Conservation (phyloP, 2,329 filamentous ascomycete genomes). For the Pseudopithomyces chartarum region DNA sequence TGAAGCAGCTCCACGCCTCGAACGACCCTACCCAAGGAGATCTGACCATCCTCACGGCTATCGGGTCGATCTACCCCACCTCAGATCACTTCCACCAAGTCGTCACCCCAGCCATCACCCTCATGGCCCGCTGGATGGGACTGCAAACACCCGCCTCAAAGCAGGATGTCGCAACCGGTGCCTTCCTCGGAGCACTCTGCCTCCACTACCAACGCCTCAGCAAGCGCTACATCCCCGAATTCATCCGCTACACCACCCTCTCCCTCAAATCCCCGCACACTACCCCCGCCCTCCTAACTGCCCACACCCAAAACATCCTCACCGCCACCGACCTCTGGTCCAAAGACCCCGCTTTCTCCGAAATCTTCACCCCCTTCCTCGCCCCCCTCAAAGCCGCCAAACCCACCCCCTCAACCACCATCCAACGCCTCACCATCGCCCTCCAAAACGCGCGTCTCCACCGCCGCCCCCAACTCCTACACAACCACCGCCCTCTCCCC, state of each 20-base stretch:
- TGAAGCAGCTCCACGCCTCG: slow-evolving; percentile 61
- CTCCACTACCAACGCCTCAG: slow-evolving; percentile 83
- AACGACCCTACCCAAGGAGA: slow-evolving; percentile 70
- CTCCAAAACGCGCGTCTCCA: slow-evolving; percentile 66
- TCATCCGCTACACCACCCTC: slow-evolving; percentile 80
- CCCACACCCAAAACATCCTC: slow-evolving; percentile 69
- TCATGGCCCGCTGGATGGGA: slow-evolving; percentile 82
- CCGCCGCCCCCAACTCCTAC: slow-evolving; percentile 82
- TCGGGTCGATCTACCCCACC: slow-evolving; percentile 86
- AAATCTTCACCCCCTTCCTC: slow-evolving; percentile 72
- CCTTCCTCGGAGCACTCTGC: slow-evolving; percentile 77
- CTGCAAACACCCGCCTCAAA: slow-evolving; percentile 71
- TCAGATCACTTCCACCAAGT: slow-evolving; percentile 98
- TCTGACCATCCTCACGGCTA: slow-evolving; percentile 79
- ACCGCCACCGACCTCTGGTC: slow-evolving; percentile 75
- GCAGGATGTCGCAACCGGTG: slow-evolving; percentile 72
- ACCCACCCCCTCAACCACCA: slow-evolving; percentile 49
- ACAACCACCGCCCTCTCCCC: slow-evolving; percentile 84
- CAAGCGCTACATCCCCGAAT: slow-evolving; percentile 87
- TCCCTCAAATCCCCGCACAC: slow-evolving; percentile 59
- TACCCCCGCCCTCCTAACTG: slow-evolving; percentile 56
- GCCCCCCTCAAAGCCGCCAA: slow-evolving; percentile 37
- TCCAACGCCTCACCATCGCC: slow-evolving; percentile 66
- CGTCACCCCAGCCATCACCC: slow-evolving; percentile 84
- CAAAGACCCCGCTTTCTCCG: slow-evolving; percentile 73